Base-by-base conservation (phyloP, 2,329 filamentous ascomycete genomes). In the Phoma sp. region DNA sequence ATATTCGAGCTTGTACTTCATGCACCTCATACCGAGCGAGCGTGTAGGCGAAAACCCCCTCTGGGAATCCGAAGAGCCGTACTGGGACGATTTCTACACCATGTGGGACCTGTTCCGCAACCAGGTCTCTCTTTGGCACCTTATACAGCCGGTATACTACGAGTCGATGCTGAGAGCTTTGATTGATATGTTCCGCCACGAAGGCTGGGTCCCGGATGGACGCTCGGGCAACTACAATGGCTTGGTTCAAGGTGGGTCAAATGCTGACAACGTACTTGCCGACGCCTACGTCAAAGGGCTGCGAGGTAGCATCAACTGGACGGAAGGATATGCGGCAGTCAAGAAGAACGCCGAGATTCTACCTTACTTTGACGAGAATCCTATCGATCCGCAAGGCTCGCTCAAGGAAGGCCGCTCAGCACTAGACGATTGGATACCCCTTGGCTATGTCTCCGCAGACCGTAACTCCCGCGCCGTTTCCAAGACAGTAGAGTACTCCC, bases 161-260 rank as follows among this genome's bases (percentile, higher is more conserved):
- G 82, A 85, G 0, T 75, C 82, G 32, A 90, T 91, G 85, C 79
- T 91, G n/a, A 81, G 87, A 13, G 87, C 85, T 31, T 75, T 91
- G 37, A 85, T 91, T 27, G 88, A 90, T 49, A 89, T 85, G 51
- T 74, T 70, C 60, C 73, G 68, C 51, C 50, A 89, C 59, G 82
- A 89, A 63, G 89, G 89, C 0, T 91, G 84, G 76, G 74, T 92
- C 1, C 89, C 89, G 0, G 89, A 92, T 67, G 91, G 88, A 49
- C 83, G 88, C 24, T 72, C 68, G 22, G 72, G 73, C 2, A 74
- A 74, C 38, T 75, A 74, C 45, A 91, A 91, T 84, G 86, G 83
- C n/a, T 76, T 75, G 0, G 71, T 75, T 0, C 73, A 75, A 33
- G 73, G 73, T 31, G 73, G 73, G 6, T 74, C 71, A 0, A 75